Percentiles rank a stretch among this genome's conserved stretches.
Evolutionary conservation across 306 rosid species (phyloP).

Genomic region (Lathyrus tuberosus): DNA sequence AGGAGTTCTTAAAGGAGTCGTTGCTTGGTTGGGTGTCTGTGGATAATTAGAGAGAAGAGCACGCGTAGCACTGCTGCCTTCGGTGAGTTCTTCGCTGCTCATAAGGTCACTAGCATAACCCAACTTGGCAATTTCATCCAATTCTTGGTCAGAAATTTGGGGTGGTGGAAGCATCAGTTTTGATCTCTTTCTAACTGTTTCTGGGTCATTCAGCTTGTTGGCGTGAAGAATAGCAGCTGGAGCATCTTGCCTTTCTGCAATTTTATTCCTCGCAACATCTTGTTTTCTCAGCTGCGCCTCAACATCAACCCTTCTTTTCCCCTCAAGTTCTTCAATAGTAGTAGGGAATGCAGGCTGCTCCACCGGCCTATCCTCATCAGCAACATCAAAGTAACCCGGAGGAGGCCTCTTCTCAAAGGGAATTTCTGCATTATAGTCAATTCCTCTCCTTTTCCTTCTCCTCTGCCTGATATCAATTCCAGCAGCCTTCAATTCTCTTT

Average conservation of each 20-base stretch:
- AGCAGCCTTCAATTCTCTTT: slow-evolving; percentile 94
- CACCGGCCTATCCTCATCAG: slow-evolving; percentile 76
- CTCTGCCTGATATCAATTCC: slow-evolving; percentile 86
- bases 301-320: slow-evolving; percentile 78
- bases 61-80: slow-evolving; percentile 84
- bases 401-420: slow-evolving; percentile 98
- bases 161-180: slow-evolving; percentile 96
- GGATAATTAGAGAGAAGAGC: slow-evolving; percentile 90
- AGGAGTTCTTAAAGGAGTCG: slow-evolving; percentile 83
- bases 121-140: slow-evolving; percentile 96
- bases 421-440: slow-evolving; percentile 88
- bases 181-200: slow-evolving; percentile 87
- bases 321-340: slow-evolving; percentile 94
- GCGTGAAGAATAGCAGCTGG: slow-evolving; percentile 89
- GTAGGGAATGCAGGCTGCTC: slow-evolving; percentile 81
- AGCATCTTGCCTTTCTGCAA: slow-evolving; percentile 88
- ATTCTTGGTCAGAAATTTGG: slow-evolving; percentile 87
- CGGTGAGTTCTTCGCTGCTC: slow-evolving; percentile 66
- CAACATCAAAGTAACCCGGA: slow-evolving; percentile 81
- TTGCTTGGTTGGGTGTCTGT: slow-evolving; percentile 77
- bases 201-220: slow-evolving; percentile 92
- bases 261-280: slow-evolving; percentile 84
- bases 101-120: slow-evolving; percentile 92
- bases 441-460: slow-evolving; percentile 91
- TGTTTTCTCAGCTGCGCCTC: slow-evolving; percentile 88